A percentile compares a stretch with the other conserved stretches of the same genome.
These are phyloP conservation scores for Nicotiana sylvestris DNA, from an alignment of 257 asterid species.

Conservation along the genomic window DNA sequence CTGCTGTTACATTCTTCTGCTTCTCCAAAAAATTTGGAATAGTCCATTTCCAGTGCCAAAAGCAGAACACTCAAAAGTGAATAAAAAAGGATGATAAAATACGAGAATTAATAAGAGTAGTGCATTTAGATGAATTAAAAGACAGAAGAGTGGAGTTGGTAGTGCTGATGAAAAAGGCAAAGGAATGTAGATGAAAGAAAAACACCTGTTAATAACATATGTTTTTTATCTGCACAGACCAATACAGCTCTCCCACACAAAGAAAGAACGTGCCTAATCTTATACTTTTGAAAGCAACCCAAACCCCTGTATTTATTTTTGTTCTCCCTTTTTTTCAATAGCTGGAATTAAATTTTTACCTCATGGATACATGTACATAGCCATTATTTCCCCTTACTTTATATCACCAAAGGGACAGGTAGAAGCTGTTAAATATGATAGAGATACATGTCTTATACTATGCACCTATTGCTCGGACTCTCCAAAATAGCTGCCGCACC, in stretches of 20 bases:
- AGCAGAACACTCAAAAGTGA: neutral
- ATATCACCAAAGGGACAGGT: constrained; percentile 27
- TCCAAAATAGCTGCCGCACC: too few species aligned
- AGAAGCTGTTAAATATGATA: constrained; percentile 30
- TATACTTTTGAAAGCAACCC: constrained; percentile 13
- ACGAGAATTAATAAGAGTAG: too few species aligned
- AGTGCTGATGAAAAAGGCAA: neutral
- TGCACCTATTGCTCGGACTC: too few species aligned
- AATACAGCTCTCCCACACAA: constrained; percentile 18
- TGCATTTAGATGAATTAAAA: neutral
- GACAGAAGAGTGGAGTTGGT: neutral
- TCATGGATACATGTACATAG: constrained; percentile 23
- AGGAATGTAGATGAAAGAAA: neutral
- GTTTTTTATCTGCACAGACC: constrained; percentile 12
- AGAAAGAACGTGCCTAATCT: constrained; percentile 25
- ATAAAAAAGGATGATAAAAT: neutral
- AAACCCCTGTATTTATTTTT: constrained; percentile 7
- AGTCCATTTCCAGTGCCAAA: constrained; percentile 18
- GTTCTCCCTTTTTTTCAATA: constrained; percentile 6
- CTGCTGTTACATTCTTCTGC: constrained; percentile 40
- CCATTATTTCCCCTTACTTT: constrained; percentile 26
- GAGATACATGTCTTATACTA: too few species aligned
- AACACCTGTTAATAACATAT: neutral
- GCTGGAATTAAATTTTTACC: constrained; percentile 25
- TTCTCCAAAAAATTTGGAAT: constrained; percentile 20